Conservation (phyloP, 345 rosid species). For the Gossypium stocksii region DNA sequence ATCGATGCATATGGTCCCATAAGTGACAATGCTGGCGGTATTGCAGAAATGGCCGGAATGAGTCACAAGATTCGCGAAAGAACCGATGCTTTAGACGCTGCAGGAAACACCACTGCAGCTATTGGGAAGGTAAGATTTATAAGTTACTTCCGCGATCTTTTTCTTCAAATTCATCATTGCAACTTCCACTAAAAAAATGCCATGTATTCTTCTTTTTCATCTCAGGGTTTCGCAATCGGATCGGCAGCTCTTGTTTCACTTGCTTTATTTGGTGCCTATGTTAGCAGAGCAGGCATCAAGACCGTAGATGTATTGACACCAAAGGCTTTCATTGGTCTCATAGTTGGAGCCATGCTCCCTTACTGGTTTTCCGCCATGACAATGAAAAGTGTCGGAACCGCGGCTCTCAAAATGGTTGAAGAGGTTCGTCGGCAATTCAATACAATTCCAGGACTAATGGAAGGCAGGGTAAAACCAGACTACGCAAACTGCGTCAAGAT, state of each 20-base stretch:
- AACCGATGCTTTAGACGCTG: slow-evolving; percentile 65
- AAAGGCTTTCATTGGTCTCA: slow-evolving; percentile 58
- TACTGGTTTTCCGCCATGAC: slow-evolving; percentile 77
- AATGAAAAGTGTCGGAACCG: slow-evolving; percentile 75
- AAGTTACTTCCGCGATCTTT: neutral
- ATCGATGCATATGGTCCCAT: slow-evolving; percentile 75
- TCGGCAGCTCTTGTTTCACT: slow-evolving; percentile 72
- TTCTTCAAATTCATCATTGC: neutral
- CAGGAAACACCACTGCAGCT: slow-evolving; percentile 73
- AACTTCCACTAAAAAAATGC: neutral
- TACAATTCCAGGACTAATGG: slow-evolving; percentile 67
- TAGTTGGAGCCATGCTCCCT: slow-evolving; percentile 75
- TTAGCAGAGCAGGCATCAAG: slow-evolving; percentile 57
- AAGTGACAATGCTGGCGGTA: slow-evolving; percentile 68
- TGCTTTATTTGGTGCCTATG: slow-evolving; percentile 66
- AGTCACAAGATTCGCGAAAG: slow-evolving; percentile 54
- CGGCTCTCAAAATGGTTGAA: slow-evolving; percentile 73
- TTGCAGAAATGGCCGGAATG: slow-evolving; percentile 72
- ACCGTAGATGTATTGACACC: slow-evolving; percentile 60
- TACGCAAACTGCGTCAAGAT: slow-evolving; percentile 69
- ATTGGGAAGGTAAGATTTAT: slow-evolving; percentile 51
- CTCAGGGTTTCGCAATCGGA: slow-evolving; percentile 70
- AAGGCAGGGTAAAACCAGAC: slow-evolving; percentile 60
- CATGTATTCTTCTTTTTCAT: neutral
- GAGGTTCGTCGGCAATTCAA: slow-evolving; percentile 73